A percentile compares a stretch with the other conserved stretches of the same genome.
These are phyloP conservation scores for Leucocoprinus birnbaumii DNA, from an alignment of 768 basidiomycete species.

Conservation along the genomic window DNA sequence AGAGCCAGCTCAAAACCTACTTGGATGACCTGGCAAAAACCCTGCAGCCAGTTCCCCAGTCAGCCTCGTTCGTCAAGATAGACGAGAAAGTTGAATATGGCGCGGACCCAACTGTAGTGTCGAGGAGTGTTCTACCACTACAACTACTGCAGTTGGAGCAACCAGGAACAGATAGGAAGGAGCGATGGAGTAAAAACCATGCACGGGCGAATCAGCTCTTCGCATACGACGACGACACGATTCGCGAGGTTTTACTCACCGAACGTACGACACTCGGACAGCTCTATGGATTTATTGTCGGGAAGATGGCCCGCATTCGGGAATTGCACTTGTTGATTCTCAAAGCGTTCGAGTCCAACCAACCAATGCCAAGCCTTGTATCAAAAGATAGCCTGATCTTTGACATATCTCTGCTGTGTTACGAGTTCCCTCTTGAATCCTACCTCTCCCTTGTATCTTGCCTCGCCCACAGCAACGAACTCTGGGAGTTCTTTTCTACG, in stretches of 20 bases:
- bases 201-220: conserved; percentile 51
- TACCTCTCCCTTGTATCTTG: conserved; percentile 66
- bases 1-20: conserved; percentile 54
- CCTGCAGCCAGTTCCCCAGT: conserved; percentile 29
- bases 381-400: conserved; percentile 56
- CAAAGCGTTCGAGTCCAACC: conserved; percentile 37
- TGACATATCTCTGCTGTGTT: conserved; percentile 54
- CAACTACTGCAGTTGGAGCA: conserved; percentile 47
- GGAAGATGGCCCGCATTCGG: conserved; percentile 61
- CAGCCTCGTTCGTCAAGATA: conserved; percentile 42
- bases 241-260: conserved; percentile 61
- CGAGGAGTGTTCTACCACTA: conserved; percentile 34
- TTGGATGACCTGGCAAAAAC: conserved; percentile 50
- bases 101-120: conserved; percentile 28
- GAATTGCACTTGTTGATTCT: conserved; percentile 59
- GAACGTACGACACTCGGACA: conserved; percentile 74
- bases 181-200: conserved; percentile 43
- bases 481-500: conserved; percentile 48
- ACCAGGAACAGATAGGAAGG: conserved; percentile 35
- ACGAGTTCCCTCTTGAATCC: conserved; percentile 61
- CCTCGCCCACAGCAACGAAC: conserved; percentile 51
- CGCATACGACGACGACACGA: conserved; percentile 45
- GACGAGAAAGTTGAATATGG: conserved; percentile 57
- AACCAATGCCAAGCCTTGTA: conserved; percentile 41
- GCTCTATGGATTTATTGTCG: conserved; percentile 70